These are phyloP conservation scores for Cystofilobasidium capitatum DNA, from an alignment of 768 basidiomycete species.

Conservation along the genomic window DNA sequence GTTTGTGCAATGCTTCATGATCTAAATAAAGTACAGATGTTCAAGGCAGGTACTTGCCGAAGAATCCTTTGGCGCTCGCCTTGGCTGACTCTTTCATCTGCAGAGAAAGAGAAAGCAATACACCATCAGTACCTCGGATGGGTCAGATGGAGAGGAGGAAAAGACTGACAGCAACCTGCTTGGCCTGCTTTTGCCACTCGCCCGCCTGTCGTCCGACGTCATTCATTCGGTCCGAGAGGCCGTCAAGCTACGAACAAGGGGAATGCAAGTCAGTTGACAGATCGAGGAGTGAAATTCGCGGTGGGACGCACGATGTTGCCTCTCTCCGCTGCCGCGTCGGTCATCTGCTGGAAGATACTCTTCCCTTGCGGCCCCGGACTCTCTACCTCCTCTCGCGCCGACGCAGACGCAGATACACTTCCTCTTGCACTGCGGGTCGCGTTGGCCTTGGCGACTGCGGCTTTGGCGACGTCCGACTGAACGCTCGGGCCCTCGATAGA, in stretches of 20 bases:
- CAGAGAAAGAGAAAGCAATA: not conserved
- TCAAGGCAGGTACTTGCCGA: no score
- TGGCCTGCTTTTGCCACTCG: constrained; percentile 15
- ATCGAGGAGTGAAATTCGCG: not conserved
- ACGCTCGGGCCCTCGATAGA: not conserved
- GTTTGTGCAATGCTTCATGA: no score
- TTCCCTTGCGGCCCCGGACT: no score
- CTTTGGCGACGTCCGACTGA: not conserved
- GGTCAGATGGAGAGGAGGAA: not conserved
- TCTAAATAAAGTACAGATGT: no score
- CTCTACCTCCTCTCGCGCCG: not conserved
- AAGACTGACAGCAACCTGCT: not conserved
- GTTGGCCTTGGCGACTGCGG: not conserved
- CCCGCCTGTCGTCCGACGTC: constrained; percentile 4
- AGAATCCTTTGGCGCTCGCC: constrained; percentile 9
- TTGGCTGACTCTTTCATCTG: constrained; percentile 19
- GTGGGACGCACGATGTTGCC: not conserved
- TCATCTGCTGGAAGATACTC: constrained; percentile 17
- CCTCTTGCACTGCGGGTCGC: not conserved
- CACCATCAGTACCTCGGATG: not conserved
- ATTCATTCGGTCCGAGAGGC: constrained; percentile 14
- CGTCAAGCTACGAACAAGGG: constrained; percentile 14
- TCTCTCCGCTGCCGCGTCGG: constrained; percentile 18
- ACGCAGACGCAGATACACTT: not conserved
- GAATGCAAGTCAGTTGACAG: no score